These are phyloP conservation scores for Neonectria neomacrospora DNA, from an alignment of 2,329 filamentous ascomycete species.

Conservation along the genomic window DNA sequence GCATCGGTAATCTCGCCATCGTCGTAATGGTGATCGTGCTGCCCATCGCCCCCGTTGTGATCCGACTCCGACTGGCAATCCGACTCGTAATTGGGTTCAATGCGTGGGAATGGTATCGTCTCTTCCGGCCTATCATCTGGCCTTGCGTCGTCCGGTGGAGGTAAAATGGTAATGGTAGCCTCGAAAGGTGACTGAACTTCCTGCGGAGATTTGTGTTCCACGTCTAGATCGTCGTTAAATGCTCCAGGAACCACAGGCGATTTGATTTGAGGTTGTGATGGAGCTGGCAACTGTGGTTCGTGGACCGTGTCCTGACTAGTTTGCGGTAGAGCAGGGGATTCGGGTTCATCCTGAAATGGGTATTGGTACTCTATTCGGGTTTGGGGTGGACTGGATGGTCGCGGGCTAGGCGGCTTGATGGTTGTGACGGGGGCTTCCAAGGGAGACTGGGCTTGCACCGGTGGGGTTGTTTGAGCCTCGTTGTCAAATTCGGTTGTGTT, in stretches of 20 bases:
- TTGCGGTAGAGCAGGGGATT: conserved; percentile 33
- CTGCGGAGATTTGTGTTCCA: conserved; percentile 26
- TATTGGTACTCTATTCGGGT: conserved; percentile 59
- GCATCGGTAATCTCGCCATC: conserved; percentile 51
- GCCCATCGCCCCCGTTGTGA: conserved; percentile 35
- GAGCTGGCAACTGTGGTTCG: conserved; percentile 39
- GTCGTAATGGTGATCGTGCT: conserved; percentile 42
- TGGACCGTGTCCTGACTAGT: conserved; percentile 19
- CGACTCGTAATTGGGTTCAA: conserved; percentile 51
- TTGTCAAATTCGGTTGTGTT: conserved; percentile 76
- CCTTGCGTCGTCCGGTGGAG: conserved; percentile 48
- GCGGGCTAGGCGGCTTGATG: conserved; percentile 47
- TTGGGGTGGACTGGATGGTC: conserved; percentile 38
- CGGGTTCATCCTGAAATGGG: conserved; percentile 61
- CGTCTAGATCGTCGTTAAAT: conserved; percentile 54
- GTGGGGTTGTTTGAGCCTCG: conserved; percentile 73
- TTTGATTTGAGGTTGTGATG: conserved; percentile 13
- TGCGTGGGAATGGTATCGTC: conserved; percentile 49
- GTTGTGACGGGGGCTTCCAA: conserved; percentile 42
- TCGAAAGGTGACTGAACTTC: conserved; percentile 44
- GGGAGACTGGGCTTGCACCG: conserved; percentile 49
- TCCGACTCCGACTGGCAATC: conserved; percentile 54
- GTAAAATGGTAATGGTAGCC: conserved; percentile 62
- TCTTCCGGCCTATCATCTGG: conserved; percentile 28
- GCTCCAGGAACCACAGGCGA: conserved; percentile 43